Conservation (phyloP, 2,329 filamentous ascomycete genomes). For the Aspergillus brasiliensis region DNA sequence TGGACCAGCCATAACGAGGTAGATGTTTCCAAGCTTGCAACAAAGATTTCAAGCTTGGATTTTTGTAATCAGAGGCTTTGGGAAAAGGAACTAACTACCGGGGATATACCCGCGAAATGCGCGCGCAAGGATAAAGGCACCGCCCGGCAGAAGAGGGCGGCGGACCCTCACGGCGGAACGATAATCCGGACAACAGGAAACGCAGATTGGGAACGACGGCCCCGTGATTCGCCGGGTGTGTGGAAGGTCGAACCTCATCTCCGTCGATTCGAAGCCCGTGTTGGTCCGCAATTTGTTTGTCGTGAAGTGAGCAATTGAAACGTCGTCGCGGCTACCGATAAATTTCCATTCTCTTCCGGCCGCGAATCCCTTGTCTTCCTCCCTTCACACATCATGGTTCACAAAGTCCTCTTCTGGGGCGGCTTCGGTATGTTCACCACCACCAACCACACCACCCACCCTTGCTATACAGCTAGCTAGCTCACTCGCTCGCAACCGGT, state of each 20-base stretch:
- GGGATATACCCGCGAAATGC: too few relatives aligned
- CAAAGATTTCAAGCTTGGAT: not conserved
- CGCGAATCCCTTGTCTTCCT: slow-evolving; percentile 22
- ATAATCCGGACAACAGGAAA: too few relatives aligned
- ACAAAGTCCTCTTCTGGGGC: slow-evolving; percentile 57
- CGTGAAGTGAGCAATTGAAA: slow-evolving; percentile 18
- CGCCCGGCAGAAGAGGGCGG: not conserved
- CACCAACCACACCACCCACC: not conserved
- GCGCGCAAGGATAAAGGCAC: not conserved
- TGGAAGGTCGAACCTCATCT: slow-evolving; percentile 21
- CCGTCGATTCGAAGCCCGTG: slow-evolving; percentile 13
- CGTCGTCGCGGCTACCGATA: slow-evolving; percentile 3
- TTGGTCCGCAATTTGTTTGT: not conserved
- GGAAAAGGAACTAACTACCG: not conserved
- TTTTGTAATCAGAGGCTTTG: too few relatives aligned
- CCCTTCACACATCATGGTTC: slow-evolving; percentile 43
- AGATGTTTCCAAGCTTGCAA: not conserved
- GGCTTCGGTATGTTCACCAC: slow-evolving; percentile 74
- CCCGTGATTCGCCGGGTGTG: slow-evolving; percentile 36
- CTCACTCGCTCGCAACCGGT: too few relatives aligned
- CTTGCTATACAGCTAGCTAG: too few relatives aligned
- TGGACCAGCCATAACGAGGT: slow-evolving; percentile 35
- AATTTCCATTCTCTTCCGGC: slow-evolving; percentile 7
- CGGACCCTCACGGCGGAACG: too few relatives aligned
- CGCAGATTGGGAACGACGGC: slow-evolving; percentile 36